A percentile compares a stretch with the other conserved stretches of the same genome.
Conservation (phyloP, 208 protist genomes). For the Leishmania amazonensis region DNA sequence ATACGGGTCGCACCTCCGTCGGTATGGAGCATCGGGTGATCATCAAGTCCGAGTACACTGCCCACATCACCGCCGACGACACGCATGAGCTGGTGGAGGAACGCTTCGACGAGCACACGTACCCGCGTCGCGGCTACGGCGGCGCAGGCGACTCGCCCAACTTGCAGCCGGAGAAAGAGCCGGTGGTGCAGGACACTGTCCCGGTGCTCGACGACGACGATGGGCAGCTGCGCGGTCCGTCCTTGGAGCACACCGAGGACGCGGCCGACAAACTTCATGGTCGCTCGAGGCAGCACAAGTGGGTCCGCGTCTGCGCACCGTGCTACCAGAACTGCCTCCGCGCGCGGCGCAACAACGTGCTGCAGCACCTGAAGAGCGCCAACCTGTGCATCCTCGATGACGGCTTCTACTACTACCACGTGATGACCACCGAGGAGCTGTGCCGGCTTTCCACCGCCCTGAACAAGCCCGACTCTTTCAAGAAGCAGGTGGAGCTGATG, state of each 20-base stretch:
- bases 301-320: slow-evolving; percentile 52
- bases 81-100: slow-evolving; percentile 28
- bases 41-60: slow-evolving; percentile 46
- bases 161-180: not conserved
- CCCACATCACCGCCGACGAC: slow-evolving; percentile 40
- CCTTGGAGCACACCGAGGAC: not conserved
- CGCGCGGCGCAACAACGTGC: slow-evolving; percentile 42
- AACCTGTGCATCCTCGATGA: slow-evolving; percentile 61
- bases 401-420: slow-evolving; percentile 62
- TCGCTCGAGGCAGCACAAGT: slow-evolving; percentile 29
- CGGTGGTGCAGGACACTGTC: slow-evolving; percentile 1
- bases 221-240: slow-evolving; percentile 1
- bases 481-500: slow-evolving; percentile 50
- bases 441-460: slow-evolving; percentile 39
- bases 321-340: slow-evolving; percentile 69
- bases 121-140: slow-evolving; percentile 15
- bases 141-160: not conserved
- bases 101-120: slow-evolving; percentile 53
- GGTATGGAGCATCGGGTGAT: slow-evolving; percentile 27
- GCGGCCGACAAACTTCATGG: not conserved
- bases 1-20: not conserved
- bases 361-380: slow-evolving; percentile 43
- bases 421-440: slow-evolving; percentile 51
- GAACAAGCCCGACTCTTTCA: slow-evolving; percentile 49
- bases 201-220: slow-evolving; percentile 2